Evolutionary conservation across 2,329 filamentous ascomycete genomes (phyloP), one percentile per base, ranked within the genome.

Genomic region (Sphaceloma murrayae): DNA sequence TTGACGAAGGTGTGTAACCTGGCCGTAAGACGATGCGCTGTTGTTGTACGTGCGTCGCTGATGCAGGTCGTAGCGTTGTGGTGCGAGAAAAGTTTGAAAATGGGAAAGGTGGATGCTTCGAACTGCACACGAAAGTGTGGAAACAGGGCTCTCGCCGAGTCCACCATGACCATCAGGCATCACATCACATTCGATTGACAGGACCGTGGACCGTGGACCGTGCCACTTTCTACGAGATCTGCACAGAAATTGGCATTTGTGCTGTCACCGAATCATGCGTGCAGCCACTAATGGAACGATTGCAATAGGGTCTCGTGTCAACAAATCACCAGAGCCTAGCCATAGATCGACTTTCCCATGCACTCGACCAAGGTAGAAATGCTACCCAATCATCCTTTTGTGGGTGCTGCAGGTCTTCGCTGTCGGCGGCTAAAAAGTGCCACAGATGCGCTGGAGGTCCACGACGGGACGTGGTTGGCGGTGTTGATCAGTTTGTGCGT

Each of bases 71-170:
- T 5, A 13, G n/a, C 11, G 24, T 10, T 40, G 13, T 40, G 16
- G 10, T 17, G 22, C 30, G 16, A 19, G 24, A 40, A 40, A 40
- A 30, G 36, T 40, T 40, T 27, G 36, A 18, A 13, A 22, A 16
- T 22, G 36, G 36, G 30, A 30, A 40, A 26, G 21, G 14, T n/a
- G n/a, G 19, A 38, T 38, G 33, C 24, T 36, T 39, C 36, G 36
- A 30, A 13, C 11, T 27, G 24, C 24, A 27, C 13, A 14, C 27
- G 9, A 40, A 27, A 30, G 14, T 27, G 36, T 40, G 24, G 36
- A 40, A 30, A 30, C 36, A 40, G 22, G 36, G 36, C 36, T 17
- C 36, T 27, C 18, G 36, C 36, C 36, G 29, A 40, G 36, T 27
- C 21, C 36, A 14, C 19, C 7, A 14, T 22, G 36, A 40, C 21